These are phyloP conservation scores for Stellera chamaejasme DNA, from an alignment of 345 rosid genomes.

Conservation along the genomic window DNA sequence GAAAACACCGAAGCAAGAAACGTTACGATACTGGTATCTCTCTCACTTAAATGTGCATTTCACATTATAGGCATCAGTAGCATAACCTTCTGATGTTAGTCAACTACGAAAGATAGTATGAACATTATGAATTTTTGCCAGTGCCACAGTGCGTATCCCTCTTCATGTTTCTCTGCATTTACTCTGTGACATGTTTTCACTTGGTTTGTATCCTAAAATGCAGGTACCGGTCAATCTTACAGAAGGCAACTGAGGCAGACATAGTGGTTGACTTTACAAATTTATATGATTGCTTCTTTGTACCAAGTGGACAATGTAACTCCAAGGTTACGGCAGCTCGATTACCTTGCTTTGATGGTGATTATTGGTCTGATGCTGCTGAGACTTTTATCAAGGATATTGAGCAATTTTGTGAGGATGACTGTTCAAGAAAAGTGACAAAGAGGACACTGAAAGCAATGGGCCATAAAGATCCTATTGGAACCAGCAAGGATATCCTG, in stretches of 20 bases:
- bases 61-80: background rate
- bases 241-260: slow-evolving; percentile 28
- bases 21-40: slow-evolving; percentile 46
- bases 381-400: slow-evolving; percentile 24
- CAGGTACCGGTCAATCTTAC: slow-evolving; percentile 37
- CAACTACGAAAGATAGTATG: no score
- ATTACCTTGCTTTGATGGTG: slow-evolving; percentile 58
- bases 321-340: slow-evolving; percentile 35
- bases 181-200: slow-evolving; percentile 3
- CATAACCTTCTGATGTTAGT: background rate
- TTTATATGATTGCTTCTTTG: slow-evolving; percentile 39
- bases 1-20: slow-evolving; percentile 77
- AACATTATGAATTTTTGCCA: no score
- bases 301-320: slow-evolving; percentile 16
- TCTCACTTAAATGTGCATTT: background rate
- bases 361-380: slow-evolving; percentile 38
- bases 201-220: slow-evolving; percentile 11
- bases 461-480: slow-evolving; percentile 34
- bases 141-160: background rate
- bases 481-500: slow-evolving; percentile 32
- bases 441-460: slow-evolving; percentile 29
- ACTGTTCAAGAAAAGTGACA: slow-evolving; percentile 17
- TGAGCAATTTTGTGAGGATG: slow-evolving; percentile 16
- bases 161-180: slow-evolving; percentile 6
- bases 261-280: slow-evolving; percentile 29